Evolutionary conservation across 2,329 filamentous ascomycete species (phyloP), one percentile per base, ranked within the genome.

Genomic region (Coniochaeta pulveracea): DNA sequence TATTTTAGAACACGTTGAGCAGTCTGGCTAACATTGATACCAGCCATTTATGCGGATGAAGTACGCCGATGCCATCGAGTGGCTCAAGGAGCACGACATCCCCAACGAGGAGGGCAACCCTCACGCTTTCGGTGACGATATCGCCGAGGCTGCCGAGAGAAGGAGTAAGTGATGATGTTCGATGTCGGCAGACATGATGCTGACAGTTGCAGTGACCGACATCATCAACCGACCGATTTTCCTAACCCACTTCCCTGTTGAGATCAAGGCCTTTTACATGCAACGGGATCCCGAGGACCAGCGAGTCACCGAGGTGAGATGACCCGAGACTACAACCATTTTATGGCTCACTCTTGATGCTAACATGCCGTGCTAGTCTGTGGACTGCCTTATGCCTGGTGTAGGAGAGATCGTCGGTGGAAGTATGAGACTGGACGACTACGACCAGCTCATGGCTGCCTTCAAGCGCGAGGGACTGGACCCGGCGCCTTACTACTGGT

Each of bases 191-290:
- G n/a, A n/a, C n/a, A n/a, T n/a, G n/a, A n/a, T n/a, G n/a, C n/a
- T n/a, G n/a, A n/a, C n/a, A n/a, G n/a, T n/a, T n/a, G n/a, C n/a
- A n/a, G n/a, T 98, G 91, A 96, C 89, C 2, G 91, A 98, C 56
- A 82, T 80, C 47, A 93, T 98, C 68, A 91, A 93, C 76, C 67
- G 76, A 35, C 91, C 91, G 40, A 94, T 98, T 58, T 85, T 96
- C 66, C 71, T 96, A 26, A 96, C 89, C 3, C 89, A 96, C 62
- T 98, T 98, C 75, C 91, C 91, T 14, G 79, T 79, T 38, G 85
- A 89, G 63, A 94, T 98, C 70, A 98, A 98, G 70, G 83, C 91
- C 2, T 98, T 98, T 59, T 98, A 98, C 72, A 98, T 98, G 91
- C 80, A 88, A 61, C 88, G 81, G 61, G 91, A 89, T 47, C 66